A percentile compares a stretch with the other conserved stretches of the same genome.
These are phyloP conservation scores for Lichina pygmaea DNA, from an alignment of 495 filamentous ascomycete genomes.

Conservation along the genomic window DNA sequence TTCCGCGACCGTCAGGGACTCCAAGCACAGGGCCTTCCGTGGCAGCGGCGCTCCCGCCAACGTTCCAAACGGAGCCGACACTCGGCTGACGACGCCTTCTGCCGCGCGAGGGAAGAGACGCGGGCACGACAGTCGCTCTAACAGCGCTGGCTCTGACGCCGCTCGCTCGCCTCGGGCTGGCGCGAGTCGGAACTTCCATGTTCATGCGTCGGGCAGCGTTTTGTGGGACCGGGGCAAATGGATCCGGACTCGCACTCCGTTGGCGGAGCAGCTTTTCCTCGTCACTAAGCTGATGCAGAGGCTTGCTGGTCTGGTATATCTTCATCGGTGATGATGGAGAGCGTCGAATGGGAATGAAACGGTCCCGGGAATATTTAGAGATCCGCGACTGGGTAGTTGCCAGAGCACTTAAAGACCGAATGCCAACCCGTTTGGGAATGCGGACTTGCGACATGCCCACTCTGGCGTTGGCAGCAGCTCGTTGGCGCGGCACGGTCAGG, in stretches of 20 bases:
- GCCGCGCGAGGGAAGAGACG: neutral
- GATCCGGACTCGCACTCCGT: slow-evolving; percentile 29
- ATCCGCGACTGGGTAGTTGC: too few relatives aligned
- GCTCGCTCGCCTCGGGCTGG: neutral
- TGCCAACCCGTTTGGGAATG: too few relatives aligned
- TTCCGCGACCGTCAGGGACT: slow-evolving; percentile 32
- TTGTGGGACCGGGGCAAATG: slow-evolving; percentile 28
- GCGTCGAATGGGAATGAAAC: slow-evolving; percentile 37
- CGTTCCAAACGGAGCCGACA: slow-evolving; percentile 50
- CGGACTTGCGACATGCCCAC: too few relatives aligned
- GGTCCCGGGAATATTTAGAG: slow-evolving; percentile 19
- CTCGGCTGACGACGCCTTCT: slow-evolving; percentile 21
- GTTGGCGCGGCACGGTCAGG: too few relatives aligned
- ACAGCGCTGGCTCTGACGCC: neutral
- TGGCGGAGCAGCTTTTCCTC: slow-evolving; percentile 34
- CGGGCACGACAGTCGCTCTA: slow-evolving; percentile 1
- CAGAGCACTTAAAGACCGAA: too few relatives aligned
- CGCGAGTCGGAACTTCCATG: neutral
- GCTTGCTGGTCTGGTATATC: slow-evolving; percentile 37
- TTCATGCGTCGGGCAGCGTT: neutral
- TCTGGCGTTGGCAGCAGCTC: too few relatives aligned
- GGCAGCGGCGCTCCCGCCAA: slow-evolving; percentile 36
- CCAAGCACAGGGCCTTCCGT: slow-evolving; percentile 18
- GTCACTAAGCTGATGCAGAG: slow-evolving; percentile 26
- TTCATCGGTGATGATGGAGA: slow-evolving; percentile 19